Conservation (phyloP, 352 stramenopile species). For the Salisapilia sapeloensis region DNA sequence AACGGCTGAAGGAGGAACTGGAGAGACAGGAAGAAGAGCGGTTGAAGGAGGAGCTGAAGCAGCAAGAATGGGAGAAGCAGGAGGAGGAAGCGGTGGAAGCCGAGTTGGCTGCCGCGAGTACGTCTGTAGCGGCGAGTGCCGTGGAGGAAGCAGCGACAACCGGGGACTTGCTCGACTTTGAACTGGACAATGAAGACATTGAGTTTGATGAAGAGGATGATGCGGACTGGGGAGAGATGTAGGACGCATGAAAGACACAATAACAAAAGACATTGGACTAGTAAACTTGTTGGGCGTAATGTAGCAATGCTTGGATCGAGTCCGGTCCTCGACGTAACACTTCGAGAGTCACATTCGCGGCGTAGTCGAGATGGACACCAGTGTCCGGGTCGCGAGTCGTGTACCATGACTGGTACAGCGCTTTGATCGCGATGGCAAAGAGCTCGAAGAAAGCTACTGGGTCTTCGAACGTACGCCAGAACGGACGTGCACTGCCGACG, state of each 20-base stretch:
- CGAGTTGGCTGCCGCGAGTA: too few relatives aligned
- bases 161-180: slow-evolving; percentile 56
- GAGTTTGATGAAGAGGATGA: slow-evolving; percentile 71
- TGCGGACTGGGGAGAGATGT: slow-evolving; percentile 75
- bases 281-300: slow-evolving; percentile 53
- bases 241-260: too few relatives aligned
- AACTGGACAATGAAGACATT: slow-evolving; percentile 53
- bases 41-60: too few relatives aligned
- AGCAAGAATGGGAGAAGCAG: too few relatives aligned
- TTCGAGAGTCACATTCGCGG: slow-evolving; percentile 48
- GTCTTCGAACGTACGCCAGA: slow-evolving; percentile 78
- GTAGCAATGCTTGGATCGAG: slow-evolving; percentile 33
- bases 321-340: slow-evolving; percentile 49
- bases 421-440: slow-evolving; percentile 53
- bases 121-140: neutral
- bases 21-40: too few relatives aligned
- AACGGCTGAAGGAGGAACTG: too few relatives aligned
- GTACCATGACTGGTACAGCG: slow-evolving; percentile 58
- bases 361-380: slow-evolving; percentile 48
- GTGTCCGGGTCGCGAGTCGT: slow-evolving; percentile 16
- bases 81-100: too few relatives aligned
- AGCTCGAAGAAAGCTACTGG: slow-evolving; percentile 70
- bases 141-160: slow-evolving; percentile 7
- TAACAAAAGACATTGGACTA: too few relatives aligned
- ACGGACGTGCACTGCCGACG: slow-evolving; percentile 51